phyloP scores from a whole-genome alignment of 129 eudicot species.

The Escallonia rubra region DNA sequence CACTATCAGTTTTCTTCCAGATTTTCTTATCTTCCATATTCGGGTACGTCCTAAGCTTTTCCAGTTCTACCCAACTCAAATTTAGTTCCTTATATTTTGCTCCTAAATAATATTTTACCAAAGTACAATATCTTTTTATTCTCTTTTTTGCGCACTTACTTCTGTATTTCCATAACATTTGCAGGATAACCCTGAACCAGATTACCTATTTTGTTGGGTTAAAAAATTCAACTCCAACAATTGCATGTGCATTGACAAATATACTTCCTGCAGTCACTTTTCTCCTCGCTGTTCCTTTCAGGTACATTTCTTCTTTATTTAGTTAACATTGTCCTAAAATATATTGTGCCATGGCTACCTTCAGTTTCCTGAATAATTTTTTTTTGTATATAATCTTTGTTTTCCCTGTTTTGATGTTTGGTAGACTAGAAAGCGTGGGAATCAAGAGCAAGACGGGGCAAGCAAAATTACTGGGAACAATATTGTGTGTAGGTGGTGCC shows the following conservation, averaged over 20 bases:
- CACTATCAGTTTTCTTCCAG: constrained; percentile 40
- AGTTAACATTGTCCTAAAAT: not conserved
- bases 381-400: not conserved
- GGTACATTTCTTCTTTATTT: constrained; percentile 31
- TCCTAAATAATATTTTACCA: too few relatives aligned
- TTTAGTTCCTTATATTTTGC: too few relatives aligned
- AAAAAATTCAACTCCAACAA: constrained; percentile 80
- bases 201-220: constrained; percentile 69
- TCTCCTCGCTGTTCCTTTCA: constrained; percentile 54
- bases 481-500: constrained; percentile 73
- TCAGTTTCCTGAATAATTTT: too few relatives aligned
- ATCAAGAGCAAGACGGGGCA: constrained; percentile 54
- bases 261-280: constrained; percentile 76
- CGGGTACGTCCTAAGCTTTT: constrained; percentile 41
- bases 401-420: not conserved
- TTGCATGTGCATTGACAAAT: constrained; percentile 72
- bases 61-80: not conserved
- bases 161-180: not conserved
- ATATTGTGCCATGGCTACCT: too few relatives aligned
- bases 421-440: constrained; percentile 57
- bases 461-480: constrained; percentile 69
- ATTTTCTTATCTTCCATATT: constrained; percentile 52
- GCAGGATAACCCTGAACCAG: constrained; percentile 70
- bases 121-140: too few relatives aligned
- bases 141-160: too few relatives aligned